phyloP scores from a whole-genome alignment of 176 grass and related monocot genomes.

The Luzula sylvatica region DNA sequence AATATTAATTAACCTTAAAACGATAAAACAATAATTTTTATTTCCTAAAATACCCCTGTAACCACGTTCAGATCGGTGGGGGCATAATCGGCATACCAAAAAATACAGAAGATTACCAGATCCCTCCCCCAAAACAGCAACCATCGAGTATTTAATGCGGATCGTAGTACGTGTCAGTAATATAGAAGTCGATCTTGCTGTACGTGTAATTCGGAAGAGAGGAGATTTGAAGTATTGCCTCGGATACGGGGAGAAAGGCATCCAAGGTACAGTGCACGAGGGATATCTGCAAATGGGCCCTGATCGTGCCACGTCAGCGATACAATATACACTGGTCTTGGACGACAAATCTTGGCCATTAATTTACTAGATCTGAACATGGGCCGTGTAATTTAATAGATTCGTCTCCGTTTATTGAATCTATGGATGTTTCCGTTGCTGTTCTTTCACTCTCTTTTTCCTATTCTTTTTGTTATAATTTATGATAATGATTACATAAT shows the following conservation, averaged over 20 bases:
- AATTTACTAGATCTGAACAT: not conserved
- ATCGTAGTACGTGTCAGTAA: conserved; percentile 6
- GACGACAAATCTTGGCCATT: conserved; percentile 16
- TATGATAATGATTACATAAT: too few species aligned
- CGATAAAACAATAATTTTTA: too few species aligned
- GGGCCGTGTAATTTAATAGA: not conserved
- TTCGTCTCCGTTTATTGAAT: not conserved
- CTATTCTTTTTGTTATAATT: too few species aligned
- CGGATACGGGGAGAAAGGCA: conserved; percentile 27
- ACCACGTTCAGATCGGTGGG: conserved; percentile 8
- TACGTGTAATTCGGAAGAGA: not conserved
- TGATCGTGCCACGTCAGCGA: conserved; percentile 35
- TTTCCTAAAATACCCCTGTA: too few species aligned
- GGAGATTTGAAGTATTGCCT: not conserved
- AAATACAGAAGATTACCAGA: not conserved
- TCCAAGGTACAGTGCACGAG: conserved; percentile 64
- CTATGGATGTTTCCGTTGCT: not conserved
- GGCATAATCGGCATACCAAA: conserved; percentile 19
- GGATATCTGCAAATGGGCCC: not conserved
- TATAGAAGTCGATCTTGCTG: not conserved
- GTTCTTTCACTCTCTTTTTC: not conserved
- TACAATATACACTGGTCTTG: not conserved
- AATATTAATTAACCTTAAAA: too few species aligned
- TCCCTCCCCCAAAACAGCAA: not conserved
- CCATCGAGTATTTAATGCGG: too few species aligned